Percentiles rank a stretch among this genome's conserved stretches.
Evolutionary conservation across 441 rosid genomes (phyloP).

Genomic region (Erodium trifolium): DNA sequence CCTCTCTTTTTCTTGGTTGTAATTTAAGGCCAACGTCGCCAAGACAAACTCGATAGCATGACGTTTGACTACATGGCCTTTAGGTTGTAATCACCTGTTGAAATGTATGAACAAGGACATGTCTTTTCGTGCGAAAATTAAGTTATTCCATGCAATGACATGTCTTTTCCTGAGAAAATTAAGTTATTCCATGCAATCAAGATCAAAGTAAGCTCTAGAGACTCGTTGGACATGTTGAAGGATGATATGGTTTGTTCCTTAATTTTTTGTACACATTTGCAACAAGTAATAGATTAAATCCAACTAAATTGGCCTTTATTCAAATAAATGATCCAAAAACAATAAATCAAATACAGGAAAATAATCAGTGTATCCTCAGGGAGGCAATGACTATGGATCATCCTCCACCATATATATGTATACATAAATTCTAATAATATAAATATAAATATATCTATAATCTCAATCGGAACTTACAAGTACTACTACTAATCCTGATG

Average conservation of each 20-base stretch:
- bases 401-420: too few species aligned
- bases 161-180: background rate
- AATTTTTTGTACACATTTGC: too few species aligned
- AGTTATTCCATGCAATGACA: too few species aligned
- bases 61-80: background rate
- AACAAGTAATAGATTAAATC: too few species aligned
- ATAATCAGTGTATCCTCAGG: background rate
- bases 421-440: too few species aligned
- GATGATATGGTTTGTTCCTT: too few species aligned
- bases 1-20: background rate
- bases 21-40: background rate
- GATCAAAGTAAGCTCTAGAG: background rate
- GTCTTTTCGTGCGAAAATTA: too few species aligned
- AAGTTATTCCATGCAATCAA: background rate
- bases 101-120: too few species aligned
- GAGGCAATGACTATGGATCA: too few species aligned
- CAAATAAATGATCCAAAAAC: background rate
- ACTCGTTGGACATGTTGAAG: too few species aligned
- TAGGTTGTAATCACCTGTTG: too few species aligned
- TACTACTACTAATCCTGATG: slow-evolving; percentile 48
- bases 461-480: slow-evolving; percentile 58
- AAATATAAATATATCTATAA: slow-evolving; percentile 23
- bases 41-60: background rate
- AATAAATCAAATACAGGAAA: background rate
- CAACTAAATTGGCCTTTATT: background rate